These are phyloP conservation scores for Saitozyma podzolica DNA, from an alignment of 768 basidiomycete genomes.

Conservation along the genomic window DNA sequence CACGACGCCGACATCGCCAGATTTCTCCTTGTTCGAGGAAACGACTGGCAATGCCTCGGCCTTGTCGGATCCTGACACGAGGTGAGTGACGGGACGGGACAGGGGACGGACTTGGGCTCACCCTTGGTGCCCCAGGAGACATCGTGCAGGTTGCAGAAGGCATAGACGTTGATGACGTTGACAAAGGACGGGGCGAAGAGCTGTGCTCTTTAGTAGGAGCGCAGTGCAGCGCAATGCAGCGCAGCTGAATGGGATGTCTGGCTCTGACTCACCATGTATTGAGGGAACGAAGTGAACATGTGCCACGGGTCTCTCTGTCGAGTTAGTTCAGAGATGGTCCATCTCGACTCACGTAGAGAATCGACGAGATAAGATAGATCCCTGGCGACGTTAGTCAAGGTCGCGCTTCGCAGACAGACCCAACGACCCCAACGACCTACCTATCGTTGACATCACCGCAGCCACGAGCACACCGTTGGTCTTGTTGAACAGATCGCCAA, in stretches of 20 bases:
- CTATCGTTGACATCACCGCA: constrained; percentile 84
- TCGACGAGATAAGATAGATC: constrained; percentile 78
- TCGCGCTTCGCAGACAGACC: background rate
- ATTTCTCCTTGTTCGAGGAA: constrained; percentile 75
- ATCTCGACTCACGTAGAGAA: constrained; percentile 70
- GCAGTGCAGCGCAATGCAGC: too few relatives aligned
- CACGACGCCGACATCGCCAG: constrained; percentile 70
- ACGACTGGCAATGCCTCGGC: constrained; percentile 87
- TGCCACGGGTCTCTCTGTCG: constrained; percentile 92
- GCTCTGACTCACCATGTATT: constrained; percentile 61
- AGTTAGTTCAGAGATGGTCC: constrained; percentile 7
- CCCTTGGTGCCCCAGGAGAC: constrained; percentile 56
- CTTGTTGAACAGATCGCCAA: constrained; percentile 67
- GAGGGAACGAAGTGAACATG: constrained; percentile 90
- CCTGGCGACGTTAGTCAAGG: constrained; percentile 51
- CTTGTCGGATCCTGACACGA: constrained; percentile 62
- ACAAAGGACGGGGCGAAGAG: constrained; percentile 89
- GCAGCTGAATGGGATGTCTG: background rate
- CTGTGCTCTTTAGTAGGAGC: constrained; percentile 22
- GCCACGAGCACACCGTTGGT: constrained; percentile 79
- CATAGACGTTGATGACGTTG: constrained; percentile 93
- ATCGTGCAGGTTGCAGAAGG: constrained; percentile 95
- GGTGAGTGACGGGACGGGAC: too few relatives aligned
- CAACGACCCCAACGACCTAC: constrained; percentile 54
- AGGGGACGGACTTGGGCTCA: constrained; percentile 41